These are phyloP conservation scores for Trichopus zeylanicus DNA, from an alignment of 116 monocot genomes.

Conservation along the genomic window DNA sequence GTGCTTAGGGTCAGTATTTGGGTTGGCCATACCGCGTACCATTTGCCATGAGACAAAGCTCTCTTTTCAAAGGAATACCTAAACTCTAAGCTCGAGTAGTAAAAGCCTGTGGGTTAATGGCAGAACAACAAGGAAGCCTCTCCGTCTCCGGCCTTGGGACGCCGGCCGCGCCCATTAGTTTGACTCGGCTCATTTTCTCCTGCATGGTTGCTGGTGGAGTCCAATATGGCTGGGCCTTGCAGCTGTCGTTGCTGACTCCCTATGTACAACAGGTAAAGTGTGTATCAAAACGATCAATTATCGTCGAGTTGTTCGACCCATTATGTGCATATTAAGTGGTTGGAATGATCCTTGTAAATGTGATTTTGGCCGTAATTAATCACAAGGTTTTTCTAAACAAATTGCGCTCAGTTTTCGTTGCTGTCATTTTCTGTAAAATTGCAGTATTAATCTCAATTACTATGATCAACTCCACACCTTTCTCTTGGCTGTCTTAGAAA, in stretches of 20 bases:
- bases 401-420: too few species aligned
- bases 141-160: not conserved
- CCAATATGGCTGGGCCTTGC: slow-evolving; percentile 69
- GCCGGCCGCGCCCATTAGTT: slow-evolving; percentile 17
- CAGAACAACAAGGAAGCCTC: slow-evolving; percentile 1
- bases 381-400: too few species aligned
- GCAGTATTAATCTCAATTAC: too few species aligned
- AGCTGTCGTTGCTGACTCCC: slow-evolving; percentile 59
- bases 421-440: too few species aligned
- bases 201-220: slow-evolving; percentile 57
- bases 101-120: too few species aligned
- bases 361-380: too few species aligned
- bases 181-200: slow-evolving; percentile 26
- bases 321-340: too few species aligned
- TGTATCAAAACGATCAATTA: not conserved
- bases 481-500: too few species aligned
- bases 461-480: not conserved
- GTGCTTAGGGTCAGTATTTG: not conserved
- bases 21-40: not conserved
- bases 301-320: too few species aligned
- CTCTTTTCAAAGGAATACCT: not conserved
- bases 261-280: slow-evolving; percentile 28
- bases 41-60: not conserved
- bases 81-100: not conserved
- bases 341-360: too few species aligned